Evolutionary conservation across 1,284 basidiomycete genomes (phyloP).

Genomic region (Cryptococcus sp.): DNA sequence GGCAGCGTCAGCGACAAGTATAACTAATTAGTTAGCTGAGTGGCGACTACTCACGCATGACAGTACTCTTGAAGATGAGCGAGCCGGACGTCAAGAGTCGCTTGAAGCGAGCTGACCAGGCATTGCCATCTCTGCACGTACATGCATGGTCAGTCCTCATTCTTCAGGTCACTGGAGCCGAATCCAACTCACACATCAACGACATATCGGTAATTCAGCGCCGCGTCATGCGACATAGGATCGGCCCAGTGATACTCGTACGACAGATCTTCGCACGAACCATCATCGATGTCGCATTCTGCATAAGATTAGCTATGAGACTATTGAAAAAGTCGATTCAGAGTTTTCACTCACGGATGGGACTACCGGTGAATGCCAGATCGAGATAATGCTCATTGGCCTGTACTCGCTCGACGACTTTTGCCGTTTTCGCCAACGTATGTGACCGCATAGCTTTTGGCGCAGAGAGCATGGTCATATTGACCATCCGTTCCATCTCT

Average conservation of each 20-base stretch:
- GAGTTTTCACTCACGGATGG: constrained; percentile 36
- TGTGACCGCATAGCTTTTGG: constrained; percentile 6
- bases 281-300: constrained; percentile 45
- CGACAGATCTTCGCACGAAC: constrained; percentile 42
- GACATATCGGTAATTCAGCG: constrained; percentile 40
- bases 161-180: background rate
- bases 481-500: background rate
- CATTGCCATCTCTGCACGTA: constrained; percentile 60
- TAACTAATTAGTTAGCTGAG: background rate
- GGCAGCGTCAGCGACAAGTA: too few species aligned
- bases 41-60: constrained; percentile 33
- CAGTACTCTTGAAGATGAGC: constrained; percentile 48
- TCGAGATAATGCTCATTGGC: constrained; percentile 76
- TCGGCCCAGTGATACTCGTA: constrained; percentile 31
- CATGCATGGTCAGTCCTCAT: background rate
- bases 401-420: constrained; percentile 69
- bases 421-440: constrained; percentile 45
- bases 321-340: background rate
- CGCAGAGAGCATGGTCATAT: constrained; percentile 5
- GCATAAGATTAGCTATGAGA: background rate
- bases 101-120: constrained; percentile 66
- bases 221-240: constrained; percentile 31
- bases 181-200: constrained; percentile 37
- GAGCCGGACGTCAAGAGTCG: constrained; percentile 44
- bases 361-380: constrained; percentile 41